Evolutionary conservation across 1,284 basidiomycete species (phyloP), one percentile per base, ranked within the genome.

Genomic region (Naganishia cerealis): DNA sequence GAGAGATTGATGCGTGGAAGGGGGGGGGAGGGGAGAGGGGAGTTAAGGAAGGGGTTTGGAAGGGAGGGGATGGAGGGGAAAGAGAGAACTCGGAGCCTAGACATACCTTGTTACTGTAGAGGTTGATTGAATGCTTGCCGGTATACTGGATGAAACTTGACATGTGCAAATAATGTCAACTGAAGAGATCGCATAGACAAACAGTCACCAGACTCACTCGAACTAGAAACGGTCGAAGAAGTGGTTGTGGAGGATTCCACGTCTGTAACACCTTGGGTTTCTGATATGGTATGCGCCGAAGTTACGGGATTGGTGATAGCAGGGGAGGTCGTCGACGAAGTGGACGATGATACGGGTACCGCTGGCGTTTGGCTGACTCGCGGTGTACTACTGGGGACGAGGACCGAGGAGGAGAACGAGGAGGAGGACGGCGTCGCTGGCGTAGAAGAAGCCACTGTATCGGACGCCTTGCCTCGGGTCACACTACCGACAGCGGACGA

Each of bases 101-200:
- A 63, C 61, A 12, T 63, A 63, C 61, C 61, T 63, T n/a, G 61
- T 54, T 8, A 8, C n/a, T 13, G 21, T 9, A 50, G 61, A 63
- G 13, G 48, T 24, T 38, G 50, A 52, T 33, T 38, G 39, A 4
- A 50, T 40, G 16, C 50, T 16, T 4, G 38, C 18, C 7, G 61
- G 24, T 12, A 39, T 50, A 26, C 38, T 54, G 18, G 50, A 42
- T 6, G 50, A 21, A 2, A 40, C 61, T 54, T 12, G n/a, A 24
- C 46, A 24, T 50, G 13, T 13, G 46, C 18, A 50, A 13, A 46
- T 46, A 7, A 24, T 9, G 46, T 50, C 15, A 50, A 15, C 21
- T n/a, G 9, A 9, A 8, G 24, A 24, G n/a, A 24, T 9, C 24
- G 8, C 8, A 21, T 13, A 24, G n/a, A 24, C 3, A 50, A 5